These are phyloP conservation scores for Trichosporon coremiiforme DNA, from an alignment of 1,284 basidiomycete species.

Conservation along the genomic window DNA sequence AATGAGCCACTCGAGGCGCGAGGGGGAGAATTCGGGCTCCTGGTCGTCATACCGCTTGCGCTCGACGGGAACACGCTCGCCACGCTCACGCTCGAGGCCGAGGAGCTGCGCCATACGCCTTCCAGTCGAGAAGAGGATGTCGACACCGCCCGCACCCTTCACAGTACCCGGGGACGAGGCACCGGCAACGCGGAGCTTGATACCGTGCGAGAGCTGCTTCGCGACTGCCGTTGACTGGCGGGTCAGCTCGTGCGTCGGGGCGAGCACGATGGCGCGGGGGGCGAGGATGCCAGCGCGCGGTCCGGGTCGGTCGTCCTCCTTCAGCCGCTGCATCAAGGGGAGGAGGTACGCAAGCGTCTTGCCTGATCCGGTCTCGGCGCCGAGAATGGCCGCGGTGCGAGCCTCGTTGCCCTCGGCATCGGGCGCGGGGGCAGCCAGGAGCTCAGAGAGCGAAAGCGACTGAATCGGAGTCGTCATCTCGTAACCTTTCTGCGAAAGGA, in stretches of 20 bases:
- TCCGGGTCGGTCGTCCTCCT: conserved; percentile 52
- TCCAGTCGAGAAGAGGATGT: conserved; percentile 76
- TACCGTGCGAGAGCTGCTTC: conserved; percentile 70
- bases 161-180: conserved; percentile 59
- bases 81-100: conserved; percentile 55
- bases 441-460: conserved; percentile 65
- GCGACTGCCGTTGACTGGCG: conserved; percentile 73
- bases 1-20: conserved; percentile 73
- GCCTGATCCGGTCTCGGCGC: conserved; percentile 84
- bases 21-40: conserved; percentile 11
- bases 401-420: conserved; percentile 45
- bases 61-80: conserved; percentile 69
- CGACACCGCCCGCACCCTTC: conserved; percentile 56
- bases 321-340: conserved; percentile 75
- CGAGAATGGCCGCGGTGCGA: conserved; percentile 63
- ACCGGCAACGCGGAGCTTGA: conserved; percentile 73
- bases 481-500: conserved; percentile 61
- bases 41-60: conserved; percentile 20
- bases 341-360: conserved; percentile 88
- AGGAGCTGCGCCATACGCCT: conserved; percentile 76
- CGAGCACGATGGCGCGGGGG: conserved; percentile 76
- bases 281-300: conserved; percentile 19
- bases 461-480: conserved; percentile 69
- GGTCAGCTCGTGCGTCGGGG: conserved; percentile 83
- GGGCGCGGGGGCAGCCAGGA: conserved; percentile 54